These are phyloP conservation scores for Aurantiochytrium sp. DNA, from an alignment of 108 stramenopile genomes.

Conservation along the genomic window DNA sequence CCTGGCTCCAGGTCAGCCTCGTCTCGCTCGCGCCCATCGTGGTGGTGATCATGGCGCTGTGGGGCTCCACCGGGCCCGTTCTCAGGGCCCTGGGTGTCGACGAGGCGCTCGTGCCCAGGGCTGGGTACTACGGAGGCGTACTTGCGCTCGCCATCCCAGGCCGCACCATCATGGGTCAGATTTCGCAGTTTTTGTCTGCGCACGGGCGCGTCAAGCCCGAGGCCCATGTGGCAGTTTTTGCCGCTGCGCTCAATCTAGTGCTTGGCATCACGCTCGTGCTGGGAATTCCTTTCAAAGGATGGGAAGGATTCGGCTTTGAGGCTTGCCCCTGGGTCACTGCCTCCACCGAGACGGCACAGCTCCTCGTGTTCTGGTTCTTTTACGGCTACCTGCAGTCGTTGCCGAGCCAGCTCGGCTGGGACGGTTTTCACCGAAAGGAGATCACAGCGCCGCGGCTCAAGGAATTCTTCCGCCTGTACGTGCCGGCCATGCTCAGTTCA, in stretches of 20 bases:
- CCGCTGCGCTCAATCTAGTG: conserved; percentile 62
- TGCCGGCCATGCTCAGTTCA: conserved; percentile 64
- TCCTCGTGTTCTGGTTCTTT: conserved; percentile 45
- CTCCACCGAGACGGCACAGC: conserved; percentile 57
- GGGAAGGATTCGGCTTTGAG: conserved; percentile 65
- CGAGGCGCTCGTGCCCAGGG: conserved; percentile 54
- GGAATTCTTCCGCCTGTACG: conserved; percentile 64
- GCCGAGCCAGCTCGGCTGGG: conserved; percentile 58
- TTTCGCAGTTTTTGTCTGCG: conserved; percentile 70
- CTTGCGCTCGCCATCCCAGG: conserved; percentile 65
- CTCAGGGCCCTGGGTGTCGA: conserved; percentile 61
- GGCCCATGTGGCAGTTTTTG: conserved; percentile 55
- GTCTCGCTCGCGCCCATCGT: conserved; percentile 41
- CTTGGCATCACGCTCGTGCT: conserved; percentile 69
- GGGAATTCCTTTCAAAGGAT: conserved; percentile 65
- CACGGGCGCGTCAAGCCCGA: conserved; percentile 73
- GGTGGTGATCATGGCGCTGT: conserved; percentile 59
- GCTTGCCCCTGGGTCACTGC: conserved; percentile 74
- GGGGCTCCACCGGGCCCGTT: conserved; percentile 58
- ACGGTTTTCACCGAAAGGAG: conserved; percentile 43
- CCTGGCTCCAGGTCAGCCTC: conserved; percentile 52
- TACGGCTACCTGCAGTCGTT: conserved; percentile 52
- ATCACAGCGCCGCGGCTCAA: conserved; percentile 60
- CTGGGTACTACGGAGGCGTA: conserved; percentile 66
- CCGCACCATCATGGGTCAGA: conserved; percentile 57